Percentiles rank a stretch among this genome's conserved stretches.
Evolutionary conservation across 2,329 filamentous ascomycete genomes (phyloP).

Genomic region (Penicillium oxalicum): DNA sequence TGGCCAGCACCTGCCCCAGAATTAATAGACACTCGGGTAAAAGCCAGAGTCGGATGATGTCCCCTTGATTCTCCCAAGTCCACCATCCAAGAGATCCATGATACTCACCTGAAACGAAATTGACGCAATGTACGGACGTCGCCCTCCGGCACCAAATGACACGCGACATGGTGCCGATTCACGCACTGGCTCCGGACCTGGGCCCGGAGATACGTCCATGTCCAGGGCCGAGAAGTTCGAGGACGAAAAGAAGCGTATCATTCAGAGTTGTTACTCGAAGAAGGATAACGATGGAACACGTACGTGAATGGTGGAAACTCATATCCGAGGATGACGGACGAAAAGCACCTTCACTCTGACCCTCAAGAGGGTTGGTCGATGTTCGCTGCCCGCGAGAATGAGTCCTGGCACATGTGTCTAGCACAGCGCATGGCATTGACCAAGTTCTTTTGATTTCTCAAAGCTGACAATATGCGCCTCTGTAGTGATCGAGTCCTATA

Average conservation of each 20-base stretch:
- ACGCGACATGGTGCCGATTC: conserved; percentile 29
- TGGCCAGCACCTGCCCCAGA: too few relatives aligned
- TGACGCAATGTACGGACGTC: conserved; percentile 33
- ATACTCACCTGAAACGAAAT: conserved; percentile 10
- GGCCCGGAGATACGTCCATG: conserved; percentile 29
- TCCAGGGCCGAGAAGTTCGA: conserved; percentile 78
- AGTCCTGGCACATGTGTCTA: too few relatives aligned
- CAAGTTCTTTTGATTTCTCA: conserved; percentile 4
- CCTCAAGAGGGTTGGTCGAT: too few relatives aligned
- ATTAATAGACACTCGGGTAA: too few relatives aligned
- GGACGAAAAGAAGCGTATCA: conserved; percentile 90
- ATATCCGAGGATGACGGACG: conserved; percentile 6
- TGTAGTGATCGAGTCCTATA: conserved; percentile 83
- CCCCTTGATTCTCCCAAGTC: conserved; percentile 23
- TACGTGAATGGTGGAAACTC: conserved; percentile 45
- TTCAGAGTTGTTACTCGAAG: conserved; percentile 90
- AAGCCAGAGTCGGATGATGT: conserved; percentile 24
- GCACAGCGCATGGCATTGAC: too few relatives aligned
- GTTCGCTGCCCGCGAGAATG: too few relatives aligned
- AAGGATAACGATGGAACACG: conserved; percentile 78
- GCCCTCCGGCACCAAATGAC: conserved; percentile 27
- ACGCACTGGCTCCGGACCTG: conserved; percentile 33
- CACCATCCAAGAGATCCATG: conserved; percentile 22
- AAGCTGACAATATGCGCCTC: conserved; percentile 1
- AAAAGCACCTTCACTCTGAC: background rate